A percentile compares a stretch with the other conserved stretches of the same genome.
Conservation (phyloP, 2,329 filamentous ascomycete species). For the Phyllosticta citriasiana region DNA sequence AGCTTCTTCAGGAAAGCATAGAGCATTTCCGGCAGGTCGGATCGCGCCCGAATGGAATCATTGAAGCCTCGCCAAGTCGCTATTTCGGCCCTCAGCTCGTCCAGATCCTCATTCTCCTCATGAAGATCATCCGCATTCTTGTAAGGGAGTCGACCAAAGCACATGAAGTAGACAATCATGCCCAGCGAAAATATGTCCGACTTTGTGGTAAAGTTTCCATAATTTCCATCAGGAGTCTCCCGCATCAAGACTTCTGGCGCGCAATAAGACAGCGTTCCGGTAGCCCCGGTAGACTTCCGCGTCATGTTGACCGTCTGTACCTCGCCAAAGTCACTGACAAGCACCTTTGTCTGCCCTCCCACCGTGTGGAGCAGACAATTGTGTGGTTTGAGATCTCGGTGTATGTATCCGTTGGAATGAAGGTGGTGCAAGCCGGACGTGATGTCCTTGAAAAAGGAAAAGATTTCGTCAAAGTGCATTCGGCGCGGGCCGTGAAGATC, state of each 20-base stretch:
- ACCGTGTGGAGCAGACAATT: slow-evolving; percentile 84
- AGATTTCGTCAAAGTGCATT: slow-evolving; percentile 81
- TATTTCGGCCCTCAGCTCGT: slow-evolving; percentile 77
- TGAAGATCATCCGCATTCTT: slow-evolving; percentile 71
- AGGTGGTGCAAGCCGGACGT: slow-evolving; percentile 85
- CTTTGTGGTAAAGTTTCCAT: slow-evolving; percentile 91
- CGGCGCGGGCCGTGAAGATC: slow-evolving; percentile 43
- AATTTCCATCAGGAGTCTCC: slow-evolving; percentile 53
- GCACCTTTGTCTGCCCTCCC: slow-evolving; percentile 60
- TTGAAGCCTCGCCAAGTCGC: slow-evolving; percentile 79
- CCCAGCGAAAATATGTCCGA: slow-evolving; percentile 97
- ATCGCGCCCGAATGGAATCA: slow-evolving; percentile 60
- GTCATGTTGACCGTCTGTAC: slow-evolving; percentile 75
- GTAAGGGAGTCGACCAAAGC: slow-evolving; percentile 84
- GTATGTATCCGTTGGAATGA: slow-evolving; percentile 85
- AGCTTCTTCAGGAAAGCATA: slow-evolving; percentile 77
- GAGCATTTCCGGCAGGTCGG: slow-evolving; percentile 75
- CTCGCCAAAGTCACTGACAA: slow-evolving; percentile 97
- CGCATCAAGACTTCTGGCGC: slow-evolving; percentile 81
- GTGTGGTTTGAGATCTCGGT: slow-evolving; percentile 89
- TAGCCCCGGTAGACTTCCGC: slow-evolving; percentile 84
- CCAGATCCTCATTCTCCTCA: slow-evolving; percentile 86
- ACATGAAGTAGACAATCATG: slow-evolving; percentile 98
- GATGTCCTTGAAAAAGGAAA: slow-evolving; percentile 92
- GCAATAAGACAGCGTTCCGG: slow-evolving; percentile 95